phyloP scores from a whole-genome alignment of 208 protist genomes.

The Leishmania gerbilli region DNA sequence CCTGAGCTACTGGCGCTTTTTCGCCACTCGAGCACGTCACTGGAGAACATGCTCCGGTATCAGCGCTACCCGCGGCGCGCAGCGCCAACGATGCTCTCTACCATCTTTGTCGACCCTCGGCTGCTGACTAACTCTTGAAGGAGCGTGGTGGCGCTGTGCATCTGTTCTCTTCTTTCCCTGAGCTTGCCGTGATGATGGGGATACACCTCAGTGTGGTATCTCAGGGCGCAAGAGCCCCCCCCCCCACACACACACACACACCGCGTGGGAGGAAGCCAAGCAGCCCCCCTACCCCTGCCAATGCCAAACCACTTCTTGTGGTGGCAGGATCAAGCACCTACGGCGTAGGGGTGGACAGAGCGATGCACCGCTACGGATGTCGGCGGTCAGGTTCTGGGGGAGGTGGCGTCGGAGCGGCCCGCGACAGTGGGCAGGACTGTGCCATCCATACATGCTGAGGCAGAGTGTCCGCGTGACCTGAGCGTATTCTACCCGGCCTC shows the following conservation, averaged over 20 bases:
- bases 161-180: neutral
- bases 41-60: constrained; percentile 40
- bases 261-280: too few relatives aligned
- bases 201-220: neutral
- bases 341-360: too few relatives aligned
- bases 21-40: constrained; percentile 31
- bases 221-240: neutral
- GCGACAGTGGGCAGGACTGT: neutral
- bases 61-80: constrained; percentile 16
- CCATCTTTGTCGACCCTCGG: constrained; percentile 31
- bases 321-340: too few relatives aligned
- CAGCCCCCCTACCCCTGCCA: too few relatives aligned
- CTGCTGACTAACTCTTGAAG: neutral
- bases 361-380: too few relatives aligned
- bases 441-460: neutral
- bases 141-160: neutral
- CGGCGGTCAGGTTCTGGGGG: neutral
- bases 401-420: neutral
- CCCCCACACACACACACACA: too few relatives aligned
- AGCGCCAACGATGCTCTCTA: constrained; percentile 26
- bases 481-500: neutral
- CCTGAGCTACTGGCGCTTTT: constrained; percentile 52
- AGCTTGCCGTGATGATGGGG: neutral
- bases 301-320: too few relatives aligned
- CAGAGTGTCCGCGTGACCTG: neutral